Evolutionary conservation across 139 green algal species (phyloP), one percentile per base, ranked within the genome.

Genomic region (Picochlorum costavermella): DNA sequence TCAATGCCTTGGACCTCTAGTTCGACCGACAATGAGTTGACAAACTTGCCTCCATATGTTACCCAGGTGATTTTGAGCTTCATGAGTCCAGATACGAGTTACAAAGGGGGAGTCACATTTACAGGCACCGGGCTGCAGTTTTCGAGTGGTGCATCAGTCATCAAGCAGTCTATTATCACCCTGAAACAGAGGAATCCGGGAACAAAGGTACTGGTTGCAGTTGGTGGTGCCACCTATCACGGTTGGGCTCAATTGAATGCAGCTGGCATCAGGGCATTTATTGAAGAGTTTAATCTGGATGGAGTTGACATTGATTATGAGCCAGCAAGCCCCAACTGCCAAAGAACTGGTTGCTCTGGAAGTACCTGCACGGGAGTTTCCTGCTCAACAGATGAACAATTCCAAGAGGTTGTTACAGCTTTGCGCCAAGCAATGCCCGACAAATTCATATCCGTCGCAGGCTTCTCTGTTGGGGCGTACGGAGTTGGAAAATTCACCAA

Each of bases 11-110:
- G 60, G 56, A 55, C 31, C 3, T 17, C 31, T 4, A 56, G 3
- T 6, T 56, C 59, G 2, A 49, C 60, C 14, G 67, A 23, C 10
- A 36, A 51, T 23, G 31, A 56, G n/a, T 44, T 82, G 25, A 67
- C 50, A 25, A 80, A 66, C 3, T 60, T 81, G 4, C 75, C 75
- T 4, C 6, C 58, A 5, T 81, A 81, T 31, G 66, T 80, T 17
- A 76, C 64, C 16, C n/a, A 67, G 3, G 58, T 64, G 11, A 6
- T 56, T 58, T 25, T 64, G n/a, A 58, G 20, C 6, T 64, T 64
- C 25, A 50, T 64, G 23, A 14, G 12, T 6, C 58, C 58, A 14
- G 23, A 64, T 64, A 64, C n/a, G 11, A 30, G n/a, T 17, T 64
- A 64, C 23, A 28, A 20, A 20, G 58, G 58, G 2, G 43, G 58